Evolutionary conservation across 2,329 filamentous ascomycete species (phyloP), one percentile per base, ranked within the genome.

Genomic region (Epichloe typhina): DNA sequence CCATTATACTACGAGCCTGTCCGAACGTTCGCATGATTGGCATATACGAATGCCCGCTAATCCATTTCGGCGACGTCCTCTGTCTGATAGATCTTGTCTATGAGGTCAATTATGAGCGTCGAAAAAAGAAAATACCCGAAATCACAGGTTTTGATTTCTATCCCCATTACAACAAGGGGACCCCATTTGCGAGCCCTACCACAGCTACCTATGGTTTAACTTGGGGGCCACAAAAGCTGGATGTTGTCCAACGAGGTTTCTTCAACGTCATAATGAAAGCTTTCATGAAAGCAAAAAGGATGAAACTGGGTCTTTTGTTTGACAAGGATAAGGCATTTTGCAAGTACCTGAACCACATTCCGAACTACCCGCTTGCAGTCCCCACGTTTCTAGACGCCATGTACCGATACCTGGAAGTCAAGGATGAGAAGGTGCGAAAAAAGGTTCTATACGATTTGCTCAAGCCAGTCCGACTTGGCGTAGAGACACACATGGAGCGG

Each of bases 11-110:
- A 1, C 60, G 64, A 6, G 58, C 58, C 1, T 65, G 62, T 36
- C 64, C 62, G 0, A 50, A 62, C 1, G 54, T 69, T 8, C 58
- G 55, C 4, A 64, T 62, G 58, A 1, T 69, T 13, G 66, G 67
- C 2, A 56, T 69, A 2, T 69, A 69, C 49, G 59, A 66, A 46
- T 69, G 67, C 26, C 65, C 65, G 0, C 51, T 69, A 1, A 54
- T 69, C 4, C 63, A 68, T 31, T 58, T 67, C n/a, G 67, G 64
- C 9, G 67, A 69, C 21, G 50, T 66, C 0, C 47, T 66, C 1
- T 58, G 55, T 11, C 49, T 69, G 0, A 54, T 69, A 1, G 66
- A 69, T 47, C 52, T 69, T 2, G 66, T 69, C 19, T 49, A 62
- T 35, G 65, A 69, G 42, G 54, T 69, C 42, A 69, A 69, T 42